Percentiles rank a stretch among this genome's conserved stretches.
These are phyloP conservation scores for Sugiyamaella novakii DNA, from an alignment of 1,139 yeast genomes.

Conservation along the genomic window DNA sequence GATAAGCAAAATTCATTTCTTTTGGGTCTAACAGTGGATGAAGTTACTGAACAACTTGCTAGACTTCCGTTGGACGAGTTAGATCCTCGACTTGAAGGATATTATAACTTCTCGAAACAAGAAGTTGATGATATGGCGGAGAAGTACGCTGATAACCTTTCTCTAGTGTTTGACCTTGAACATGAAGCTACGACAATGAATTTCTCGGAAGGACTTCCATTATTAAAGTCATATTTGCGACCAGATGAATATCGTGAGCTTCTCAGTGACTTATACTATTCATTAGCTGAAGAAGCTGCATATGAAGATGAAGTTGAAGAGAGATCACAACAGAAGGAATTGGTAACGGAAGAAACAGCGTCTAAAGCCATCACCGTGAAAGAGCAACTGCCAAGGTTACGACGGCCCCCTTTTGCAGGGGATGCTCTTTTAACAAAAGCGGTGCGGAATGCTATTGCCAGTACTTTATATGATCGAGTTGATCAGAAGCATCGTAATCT, in stretches of 20 bases:
- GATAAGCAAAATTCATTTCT: not conserved
- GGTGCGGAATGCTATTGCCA: not conserved
- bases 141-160: not conserved
- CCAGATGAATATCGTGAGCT: slow-evolving; percentile 25
- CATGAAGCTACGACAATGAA: slow-evolving; percentile 5
- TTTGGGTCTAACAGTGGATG: not conserved
- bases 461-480: slow-evolving; percentile 12
- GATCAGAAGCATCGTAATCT: slow-evolving; percentile 13
- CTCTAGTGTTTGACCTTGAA: not conserved
- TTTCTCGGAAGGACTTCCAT: slow-evolving; percentile 6
- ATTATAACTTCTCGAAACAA: not conserved
- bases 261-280: slow-evolving; percentile 26
- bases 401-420: not conserved
- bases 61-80: slow-evolving; percentile 1
- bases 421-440: slow-evolving; percentile 7
- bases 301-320: not conserved
- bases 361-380: not conserved
- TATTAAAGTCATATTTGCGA: slow-evolving; percentile 22
- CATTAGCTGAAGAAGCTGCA: slow-evolving; percentile 15
- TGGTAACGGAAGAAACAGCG: not conserved
- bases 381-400: not conserved
- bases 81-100: slow-evolving; percentile 14
- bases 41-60: not conserved
- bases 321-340: not conserved
- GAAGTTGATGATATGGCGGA: not conserved